Evolutionary conservation across 2,329 filamentous ascomycete species (phyloP).

Genomic region (Pyrenochaeta sp.): DNA sequence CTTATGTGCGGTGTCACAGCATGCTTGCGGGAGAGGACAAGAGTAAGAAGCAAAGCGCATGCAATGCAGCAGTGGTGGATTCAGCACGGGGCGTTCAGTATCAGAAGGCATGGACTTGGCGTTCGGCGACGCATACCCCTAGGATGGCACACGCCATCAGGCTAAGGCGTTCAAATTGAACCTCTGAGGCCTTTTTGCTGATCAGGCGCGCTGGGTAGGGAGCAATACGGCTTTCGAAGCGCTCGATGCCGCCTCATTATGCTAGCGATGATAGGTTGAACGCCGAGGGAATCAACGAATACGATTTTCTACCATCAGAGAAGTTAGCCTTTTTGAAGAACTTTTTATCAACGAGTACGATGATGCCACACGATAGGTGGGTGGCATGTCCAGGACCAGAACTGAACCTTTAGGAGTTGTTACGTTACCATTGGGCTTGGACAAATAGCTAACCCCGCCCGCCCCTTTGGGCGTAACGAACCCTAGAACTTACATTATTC

Average conservation of each 20-base stretch:
- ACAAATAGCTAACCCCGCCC: too few relatives aligned
- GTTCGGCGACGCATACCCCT: background rate
- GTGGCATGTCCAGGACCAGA: background rate
- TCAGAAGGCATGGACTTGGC: background rate
- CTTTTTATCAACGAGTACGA: background rate
- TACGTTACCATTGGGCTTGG: too few relatives aligned
- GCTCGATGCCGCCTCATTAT: slow-evolving; percentile 20
- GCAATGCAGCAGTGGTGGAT: background rate
- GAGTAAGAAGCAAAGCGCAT: background rate
- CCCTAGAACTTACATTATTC: too few relatives aligned
- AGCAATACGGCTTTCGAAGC: slow-evolving; percentile 25
- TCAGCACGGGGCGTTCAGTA: background rate
- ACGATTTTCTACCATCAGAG: background rate
- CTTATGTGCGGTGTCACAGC: background rate
- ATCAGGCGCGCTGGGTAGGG: background rate
- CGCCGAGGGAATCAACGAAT: background rate
- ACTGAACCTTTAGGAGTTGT: too few relatives aligned
- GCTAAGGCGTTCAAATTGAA: background rate
- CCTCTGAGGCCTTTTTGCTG: background rate
- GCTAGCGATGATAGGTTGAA: background rate
- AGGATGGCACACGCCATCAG: background rate
- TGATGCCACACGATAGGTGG: background rate
- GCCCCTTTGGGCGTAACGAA: too few relatives aligned
- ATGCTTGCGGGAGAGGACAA: background rate
- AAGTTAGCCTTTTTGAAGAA: background rate